Evolutionary conservation across 2,329 filamentous ascomycete genomes (phyloP).

Genomic region (Scedosporium minutisporum): DNA sequence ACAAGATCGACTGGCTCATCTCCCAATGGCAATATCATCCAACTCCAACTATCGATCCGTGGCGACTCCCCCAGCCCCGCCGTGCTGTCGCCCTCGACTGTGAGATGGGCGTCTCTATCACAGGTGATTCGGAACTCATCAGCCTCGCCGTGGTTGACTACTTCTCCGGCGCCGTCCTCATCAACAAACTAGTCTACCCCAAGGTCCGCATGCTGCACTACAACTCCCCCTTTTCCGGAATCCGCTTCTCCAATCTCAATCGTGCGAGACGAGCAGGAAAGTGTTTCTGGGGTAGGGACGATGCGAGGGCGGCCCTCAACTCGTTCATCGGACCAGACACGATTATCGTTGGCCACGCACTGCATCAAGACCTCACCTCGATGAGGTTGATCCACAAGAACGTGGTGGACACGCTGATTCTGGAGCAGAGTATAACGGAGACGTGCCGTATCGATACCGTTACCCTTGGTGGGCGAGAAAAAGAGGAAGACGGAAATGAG

Average conservation of each 20-base stretch:
- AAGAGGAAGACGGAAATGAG: neutral
- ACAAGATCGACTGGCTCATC: neutral
- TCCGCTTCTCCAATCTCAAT: slow-evolving; percentile 29
- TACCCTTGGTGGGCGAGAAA: neutral
- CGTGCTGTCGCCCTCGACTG: slow-evolving; percentile 39
- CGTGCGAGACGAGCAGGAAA: slow-evolving; percentile 19
- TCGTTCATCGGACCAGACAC: slow-evolving; percentile 34
- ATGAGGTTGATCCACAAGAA: slow-evolving; percentile 37
- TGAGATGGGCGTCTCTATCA: slow-evolving; percentile 39
- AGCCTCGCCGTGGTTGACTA: slow-evolving; percentile 42
- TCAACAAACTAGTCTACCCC: slow-evolving; percentile 42
- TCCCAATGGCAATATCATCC: neutral
- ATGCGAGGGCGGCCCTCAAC: slow-evolving; percentile 32
- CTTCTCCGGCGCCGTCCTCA: slow-evolving; percentile 34
- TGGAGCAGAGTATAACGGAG: slow-evolving; percentile 16
- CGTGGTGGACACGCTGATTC: slow-evolving; percentile 34
- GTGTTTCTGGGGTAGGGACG: slow-evolving; percentile 30
- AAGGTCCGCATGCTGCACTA: slow-evolving; percentile 34
- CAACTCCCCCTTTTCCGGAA: slow-evolving; percentile 41
- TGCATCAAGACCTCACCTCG: slow-evolving; percentile 29
- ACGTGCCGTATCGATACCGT: slow-evolving; percentile 3
- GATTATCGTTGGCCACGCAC: slow-evolving; percentile 37
- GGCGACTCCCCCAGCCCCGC: neutral
- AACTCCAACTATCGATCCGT: neutral
- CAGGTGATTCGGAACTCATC: slow-evolving; percentile 40